Base-by-base conservation (phyloP, 2,329 filamentous ascomycete species). In the Fusarium foetens region DNA sequence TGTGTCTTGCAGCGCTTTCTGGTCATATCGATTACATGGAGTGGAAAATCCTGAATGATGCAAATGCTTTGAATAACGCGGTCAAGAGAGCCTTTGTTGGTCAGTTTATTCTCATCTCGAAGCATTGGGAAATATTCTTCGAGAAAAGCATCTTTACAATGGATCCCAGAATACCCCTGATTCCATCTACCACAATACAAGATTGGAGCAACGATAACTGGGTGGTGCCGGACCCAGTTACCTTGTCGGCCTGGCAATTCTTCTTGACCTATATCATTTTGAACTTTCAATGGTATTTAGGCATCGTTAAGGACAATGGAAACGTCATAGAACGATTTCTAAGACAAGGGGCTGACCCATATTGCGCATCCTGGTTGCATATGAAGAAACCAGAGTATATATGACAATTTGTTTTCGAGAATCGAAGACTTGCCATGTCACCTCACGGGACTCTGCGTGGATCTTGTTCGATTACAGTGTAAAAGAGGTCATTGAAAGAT, bases 71-170 rank as follows among this genome's bases (percentile, higher is more conserved):
- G 2, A 6, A 9, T 13, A 49, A 5, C n/a, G 13, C 42, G 4
- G 2, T 8, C 2, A 31, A 25, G 1, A 36, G 43, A 25, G 3
- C 42, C 8, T 13, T 58, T 0, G 12, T 51, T 9, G 42, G 25
- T 0, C 25, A 31, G 4, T 2, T 1, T 1, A 2, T 58, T 8
- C 42, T 58, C 0, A 5, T 4, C 0, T 39, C 42, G 4, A 3
- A 23, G 5, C 25, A n/a, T 13, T 58, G 55, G 55, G 10, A 51
- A 1, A 4, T 23, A 1, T 58, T 31, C 9, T 58, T 58, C 6
- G 2, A 19, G 1, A 31, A 23, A 1, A 9, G 3, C 3, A 5
- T 49, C 8, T 49, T 58, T 13, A 21, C 14, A 6, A 7, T 19
- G 6, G 38, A 55, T n/a, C 6, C 11, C 11, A 21, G 2, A 1